phyloP scores from a whole-genome alignment of 768 basidiomycete species.

The Suillus luteus region DNA sequence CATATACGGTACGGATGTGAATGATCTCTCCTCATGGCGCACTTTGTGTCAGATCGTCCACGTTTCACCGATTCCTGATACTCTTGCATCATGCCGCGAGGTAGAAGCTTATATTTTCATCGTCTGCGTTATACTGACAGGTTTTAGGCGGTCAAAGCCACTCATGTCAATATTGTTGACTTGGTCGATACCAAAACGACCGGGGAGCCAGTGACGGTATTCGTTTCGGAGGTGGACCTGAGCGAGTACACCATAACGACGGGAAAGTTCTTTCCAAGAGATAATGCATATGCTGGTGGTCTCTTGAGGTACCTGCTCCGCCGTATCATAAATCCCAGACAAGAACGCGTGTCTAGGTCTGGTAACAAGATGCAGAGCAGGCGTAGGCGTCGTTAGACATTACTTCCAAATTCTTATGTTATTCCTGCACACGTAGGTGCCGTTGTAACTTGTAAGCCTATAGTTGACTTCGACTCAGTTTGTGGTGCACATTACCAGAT shows the following conservation, averaged over 20 bases:
- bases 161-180: slow-evolving; percentile 36
- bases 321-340: slow-evolving; percentile 20
- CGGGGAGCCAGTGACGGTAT: slow-evolving; percentile 20
- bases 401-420: background rate
- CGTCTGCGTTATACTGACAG: background rate
- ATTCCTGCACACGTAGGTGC: background rate
- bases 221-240: slow-evolving; percentile 24
- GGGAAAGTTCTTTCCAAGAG: slow-evolving; percentile 30
- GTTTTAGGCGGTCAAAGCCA: slow-evolving; percentile 24
- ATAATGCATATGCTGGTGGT: slow-evolving; percentile 30
- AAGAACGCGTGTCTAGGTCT: background rate
- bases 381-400: background rate
- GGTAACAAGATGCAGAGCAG: background rate
- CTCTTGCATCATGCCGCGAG: slow-evolving; percentile 19
- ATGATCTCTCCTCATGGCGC: slow-evolving; percentile 22
- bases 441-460: too few species aligned
- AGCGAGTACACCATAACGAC: slow-evolving; percentile 24
- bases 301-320: slow-evolving; percentile 33
- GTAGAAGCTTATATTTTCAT: slow-evolving; percentile 10
- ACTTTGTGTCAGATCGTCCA: slow-evolving; percentile 22
- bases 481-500: background rate
- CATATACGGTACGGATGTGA: slow-evolving; percentile 22
- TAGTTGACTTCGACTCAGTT: background rate
- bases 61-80: slow-evolving; percentile 21
- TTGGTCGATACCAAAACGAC: slow-evolving; percentile 25